A percentile compares a stretch with the other conserved stretches of the same genome.
Evolutionary conservation across 768 basidiomycete species (phyloP).

Genomic region (Mycena albidolilacea): DNA sequence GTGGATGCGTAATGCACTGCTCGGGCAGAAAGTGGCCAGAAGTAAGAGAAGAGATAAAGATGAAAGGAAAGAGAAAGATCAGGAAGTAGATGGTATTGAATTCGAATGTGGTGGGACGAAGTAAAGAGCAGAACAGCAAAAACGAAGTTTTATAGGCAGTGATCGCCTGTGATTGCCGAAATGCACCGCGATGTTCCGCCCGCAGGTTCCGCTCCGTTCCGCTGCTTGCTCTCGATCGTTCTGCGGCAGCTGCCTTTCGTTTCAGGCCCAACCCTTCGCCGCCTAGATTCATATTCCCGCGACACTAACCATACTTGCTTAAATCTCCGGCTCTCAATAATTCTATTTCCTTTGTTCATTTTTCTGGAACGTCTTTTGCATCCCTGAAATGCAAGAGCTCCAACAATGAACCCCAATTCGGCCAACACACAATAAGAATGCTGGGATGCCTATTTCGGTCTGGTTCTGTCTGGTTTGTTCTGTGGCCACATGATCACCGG

Average conservation of each 20-base stretch:
- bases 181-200: neutral
- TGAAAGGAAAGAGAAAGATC: neutral
- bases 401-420: slow-evolving; percentile 17
- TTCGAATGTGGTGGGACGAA: slow-evolving; percentile 13
- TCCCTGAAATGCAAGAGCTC: slow-evolving; percentile 14
- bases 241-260: too few species aligned
- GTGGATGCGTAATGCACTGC: slow-evolving; percentile 38
- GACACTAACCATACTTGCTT: too few species aligned
- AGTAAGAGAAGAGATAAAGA: neutral
- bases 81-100: slow-evolving; percentile 9
- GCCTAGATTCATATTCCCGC: too few species aligned
- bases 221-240: too few species aligned
- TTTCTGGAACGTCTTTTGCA: neutral
- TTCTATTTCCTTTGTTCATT: neutral
- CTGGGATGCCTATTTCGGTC: neutral
- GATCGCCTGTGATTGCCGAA: slow-evolving; percentile 7
- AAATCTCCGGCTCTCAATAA: too few species aligned
- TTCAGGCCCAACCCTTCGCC: too few species aligned
- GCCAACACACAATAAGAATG: neutral
- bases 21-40: slow-evolving; percentile 37
- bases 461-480: neutral
- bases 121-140: neutral
- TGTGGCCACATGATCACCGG: slow-evolving; percentile 6
- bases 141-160: neutral
- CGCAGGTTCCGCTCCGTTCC: too few species aligned